Evolutionary conservation across 2,329 filamentous ascomycete species (phyloP).

Genomic region (Anthostomella pinea): DNA sequence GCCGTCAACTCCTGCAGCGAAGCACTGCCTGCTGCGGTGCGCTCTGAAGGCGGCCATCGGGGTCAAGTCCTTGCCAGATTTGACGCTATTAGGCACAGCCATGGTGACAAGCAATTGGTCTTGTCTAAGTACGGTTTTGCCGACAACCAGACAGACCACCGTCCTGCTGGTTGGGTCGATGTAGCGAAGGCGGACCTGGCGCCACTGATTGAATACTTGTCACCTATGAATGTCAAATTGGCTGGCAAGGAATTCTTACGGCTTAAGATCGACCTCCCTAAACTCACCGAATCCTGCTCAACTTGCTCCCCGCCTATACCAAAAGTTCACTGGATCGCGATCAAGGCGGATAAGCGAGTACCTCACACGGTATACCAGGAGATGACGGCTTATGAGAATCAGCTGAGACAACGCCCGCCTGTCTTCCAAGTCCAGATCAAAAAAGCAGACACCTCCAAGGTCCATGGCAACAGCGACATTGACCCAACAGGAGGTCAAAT

Average conservation of each 20-base stretch:
- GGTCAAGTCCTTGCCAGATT: conserved; percentile 7
- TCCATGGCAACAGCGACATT: too few species aligned
- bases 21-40: too few species aligned
- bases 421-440: conserved; percentile 8
- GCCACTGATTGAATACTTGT: conserved; percentile 7
- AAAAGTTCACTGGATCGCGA: conserved; percentile 4
- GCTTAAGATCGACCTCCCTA: not conserved
- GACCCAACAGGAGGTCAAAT: not conserved
- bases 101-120: conserved; percentile 5
- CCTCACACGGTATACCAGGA: conserved; percentile 8
- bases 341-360: conserved; percentile 1
- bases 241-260: conserved; percentile 1
- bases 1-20: too few species aligned
- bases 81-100: conserved; percentile 3
- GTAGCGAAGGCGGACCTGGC: conserved; percentile 6
- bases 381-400: conserved; percentile 11
- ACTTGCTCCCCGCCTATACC: conserved; percentile 10
- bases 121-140: conserved; percentile 10
- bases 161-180: conserved; percentile 4
- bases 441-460: too few species aligned
- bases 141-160: not conserved
- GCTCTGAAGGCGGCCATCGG: conserved; percentile 3
- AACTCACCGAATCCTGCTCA: conserved; percentile 9
- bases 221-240: conserved; percentile 13
- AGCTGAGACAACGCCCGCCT: conserved; percentile 1